Conservation (phyloP, 352 stramenopile species). For the Globisporangium carolinianum region DNA sequence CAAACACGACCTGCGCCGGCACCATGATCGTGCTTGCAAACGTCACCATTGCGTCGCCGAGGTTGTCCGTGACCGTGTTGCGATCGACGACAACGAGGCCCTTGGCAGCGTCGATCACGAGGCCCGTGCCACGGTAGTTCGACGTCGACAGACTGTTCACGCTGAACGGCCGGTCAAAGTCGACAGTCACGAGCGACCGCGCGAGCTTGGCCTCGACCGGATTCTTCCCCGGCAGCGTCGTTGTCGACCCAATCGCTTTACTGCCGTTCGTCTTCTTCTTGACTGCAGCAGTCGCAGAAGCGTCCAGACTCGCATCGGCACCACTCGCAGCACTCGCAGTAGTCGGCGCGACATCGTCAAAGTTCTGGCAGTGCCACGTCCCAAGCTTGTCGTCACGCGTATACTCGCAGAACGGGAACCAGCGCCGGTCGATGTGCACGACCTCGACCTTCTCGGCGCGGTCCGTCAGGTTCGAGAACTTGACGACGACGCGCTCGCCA, state of each 20-base stretch:
- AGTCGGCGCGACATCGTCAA: slow-evolving; percentile 16
- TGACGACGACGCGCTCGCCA: slow-evolving; percentile 78
- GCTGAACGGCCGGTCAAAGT: slow-evolving; percentile 82
- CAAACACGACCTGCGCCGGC: slow-evolving; percentile 83
- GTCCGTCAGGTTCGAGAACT: slow-evolving; percentile 71
- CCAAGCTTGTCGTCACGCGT: slow-evolving; percentile 68
- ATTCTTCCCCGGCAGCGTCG: slow-evolving; percentile 78
- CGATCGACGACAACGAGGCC: slow-evolving; percentile 90
- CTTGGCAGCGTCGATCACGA: slow-evolving; percentile 84
- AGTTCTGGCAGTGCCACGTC: slow-evolving; percentile 72
- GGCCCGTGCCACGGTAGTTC: slow-evolving; percentile 80
- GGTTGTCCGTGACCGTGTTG: slow-evolving; percentile 87
- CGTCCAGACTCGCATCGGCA: background rate
- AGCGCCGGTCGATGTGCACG: slow-evolving; percentile 86
- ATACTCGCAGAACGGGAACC: slow-evolving; percentile 87
- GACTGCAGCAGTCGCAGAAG: slow-evolving; percentile 1
- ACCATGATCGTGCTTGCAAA: slow-evolving; percentile 89
- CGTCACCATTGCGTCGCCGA: slow-evolving; percentile 86
- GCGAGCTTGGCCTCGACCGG: slow-evolving; percentile 73
- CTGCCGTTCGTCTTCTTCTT: slow-evolving; percentile 15
- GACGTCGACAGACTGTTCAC: slow-evolving; percentile 82
- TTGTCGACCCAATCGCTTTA: slow-evolving; percentile 62
- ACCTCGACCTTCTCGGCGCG: slow-evolving; percentile 80
- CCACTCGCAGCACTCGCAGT: too few relatives aligned
- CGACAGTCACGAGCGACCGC: slow-evolving; percentile 77